Conservation (phyloP, 139 green algal species). For the Chlorella sorokiniana region DNA sequence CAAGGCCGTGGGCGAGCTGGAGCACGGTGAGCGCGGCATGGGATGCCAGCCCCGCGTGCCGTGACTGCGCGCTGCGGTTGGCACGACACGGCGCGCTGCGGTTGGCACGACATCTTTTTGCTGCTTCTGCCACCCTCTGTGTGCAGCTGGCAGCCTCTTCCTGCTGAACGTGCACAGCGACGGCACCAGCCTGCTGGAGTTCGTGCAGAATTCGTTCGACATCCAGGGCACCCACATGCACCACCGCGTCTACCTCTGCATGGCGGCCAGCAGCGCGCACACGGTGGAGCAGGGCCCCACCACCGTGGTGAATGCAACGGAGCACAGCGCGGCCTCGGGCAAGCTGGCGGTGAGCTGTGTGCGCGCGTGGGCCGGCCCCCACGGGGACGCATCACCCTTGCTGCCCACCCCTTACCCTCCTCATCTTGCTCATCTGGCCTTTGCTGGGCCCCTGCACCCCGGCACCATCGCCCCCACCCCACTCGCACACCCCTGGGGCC, state of each 20-base stretch:
- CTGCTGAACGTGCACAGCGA: constrained; percentile 6
- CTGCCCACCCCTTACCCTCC: no score
- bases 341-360: constrained; percentile 34
- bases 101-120: not conserved
- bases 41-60: no score
- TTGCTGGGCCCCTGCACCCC: no score
- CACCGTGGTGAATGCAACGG: constrained; percentile 35
- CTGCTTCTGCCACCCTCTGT: not conserved
- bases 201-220: constrained; percentile 17
- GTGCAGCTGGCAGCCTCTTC: constrained; percentile 10
- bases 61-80: no score
- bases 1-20: constrained; percentile 23
- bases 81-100: no score
- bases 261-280: constrained; percentile 39
- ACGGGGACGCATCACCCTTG: no score
- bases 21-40: constrained; percentile 1
- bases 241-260: constrained; percentile 55
- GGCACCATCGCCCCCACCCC: no score
- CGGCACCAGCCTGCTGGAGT: constrained; percentile 17
- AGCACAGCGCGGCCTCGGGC: constrained; percentile 3
- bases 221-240: constrained; percentile 43
- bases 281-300: not conserved
- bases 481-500: no score
- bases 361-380: no score
- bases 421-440: no score